These are phyloP conservation scores for Antitrichia curtipendula DNA, from an alignment of 225 moss, liverwort and hornwort genomes.

Conservation along the genomic window DNA sequence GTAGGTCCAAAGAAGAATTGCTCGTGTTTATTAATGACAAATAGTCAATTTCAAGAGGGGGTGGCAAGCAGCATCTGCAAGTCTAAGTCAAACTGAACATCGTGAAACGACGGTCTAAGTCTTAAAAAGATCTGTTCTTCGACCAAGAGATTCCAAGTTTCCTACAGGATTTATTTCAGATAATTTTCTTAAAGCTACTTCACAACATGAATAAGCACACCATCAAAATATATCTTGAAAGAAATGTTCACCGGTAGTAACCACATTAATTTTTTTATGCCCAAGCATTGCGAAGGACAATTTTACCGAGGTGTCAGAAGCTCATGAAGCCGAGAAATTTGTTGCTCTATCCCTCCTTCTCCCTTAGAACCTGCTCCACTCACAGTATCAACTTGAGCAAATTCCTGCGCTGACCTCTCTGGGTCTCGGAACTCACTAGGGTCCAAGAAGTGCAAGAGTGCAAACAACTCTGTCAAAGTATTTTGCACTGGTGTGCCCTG, in stretches of 20 bases:
- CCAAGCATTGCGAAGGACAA: background rate
- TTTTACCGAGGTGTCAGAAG: slow-evolving; percentile 62
- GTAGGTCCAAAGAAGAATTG: background rate
- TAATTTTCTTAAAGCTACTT: background rate
- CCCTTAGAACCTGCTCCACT: slow-evolving; percentile 27
- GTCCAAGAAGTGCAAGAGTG: slow-evolving; percentile 77
- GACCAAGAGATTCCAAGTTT: background rate
- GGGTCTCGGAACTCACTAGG: slow-evolving; percentile 63
- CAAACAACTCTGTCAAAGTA: slow-evolving; percentile 66
- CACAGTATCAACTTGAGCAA: slow-evolving; percentile 42
- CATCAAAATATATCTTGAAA: background rate
- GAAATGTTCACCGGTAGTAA: background rate
- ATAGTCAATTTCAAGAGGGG: background rate
- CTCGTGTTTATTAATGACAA: background rate
- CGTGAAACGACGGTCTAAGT: background rate
- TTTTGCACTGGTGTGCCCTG: slow-evolving; percentile 89
- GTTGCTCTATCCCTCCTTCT: slow-evolving; percentile 40
- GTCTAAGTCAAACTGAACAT: background rate
- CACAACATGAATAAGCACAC: background rate
- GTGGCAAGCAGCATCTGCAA: background rate
- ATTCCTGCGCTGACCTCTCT: slow-evolving; percentile 44
- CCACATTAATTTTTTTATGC: no score
- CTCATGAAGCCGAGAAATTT: slow-evolving; percentile 59
- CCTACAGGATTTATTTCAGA: background rate
- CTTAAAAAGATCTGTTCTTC: background rate